Conservation (phyloP, 176 grass and related monocot genomes). For the Hordeum vulgare region MorexV3_pseudomolecules_assembly NC_058519.1:69564917-69565416, state of each 20-base stretch:
- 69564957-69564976: background rate
- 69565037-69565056: too few relatives aligned
- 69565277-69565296: conserved; percentile 71
- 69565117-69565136: conserved; percentile 43
- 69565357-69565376: background rate
- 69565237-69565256: conserved; percentile 82
- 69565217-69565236: conserved; percentile 79
- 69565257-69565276: conserved; percentile 84
- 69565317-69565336: conserved; percentile 73
- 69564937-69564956: background rate
- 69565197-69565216: conserved; percentile 94
- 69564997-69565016: background rate
- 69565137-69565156: conserved; percentile 76
- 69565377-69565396: background rate
- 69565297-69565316: conserved; percentile 84
- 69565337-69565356: background rate
- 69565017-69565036: background rate
- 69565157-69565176: conserved; percentile 73
- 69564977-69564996: background rate
- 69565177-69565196: conserved; percentile 72
- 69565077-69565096: conserved; percentile 3
- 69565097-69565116: background rate
- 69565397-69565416: conserved; percentile 15
- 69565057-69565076: background rate
- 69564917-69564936: background rate